Base-by-base conservation (phyloP, 768 basidiomycete genomes). In the Ramaria rubella region DNA sequence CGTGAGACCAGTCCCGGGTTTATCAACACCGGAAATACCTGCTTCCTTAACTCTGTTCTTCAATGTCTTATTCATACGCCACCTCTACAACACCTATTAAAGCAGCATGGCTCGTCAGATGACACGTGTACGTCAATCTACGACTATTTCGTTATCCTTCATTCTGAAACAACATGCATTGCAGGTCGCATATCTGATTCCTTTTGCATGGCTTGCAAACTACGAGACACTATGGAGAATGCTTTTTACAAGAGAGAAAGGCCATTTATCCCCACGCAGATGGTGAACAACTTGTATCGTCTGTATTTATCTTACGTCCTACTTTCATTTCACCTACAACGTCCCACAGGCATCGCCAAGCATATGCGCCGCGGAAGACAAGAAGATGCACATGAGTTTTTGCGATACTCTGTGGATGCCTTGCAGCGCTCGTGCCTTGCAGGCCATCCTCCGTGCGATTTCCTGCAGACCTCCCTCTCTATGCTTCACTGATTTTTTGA, bases 311-410 rank as follows among this genome's bases (percentile, higher is more conserved):
- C 46, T 19, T 54, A 9, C 5, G 43, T 31, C 15, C 52, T 23
- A 40, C 27, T 34, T 29, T 50, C 36, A 40, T 5, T 54, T 58
- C 63, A 36, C 61, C 63, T 43, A 55, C 36, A 24, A 31, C 55
- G 30, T n/a, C 42, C 42, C 49, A 9, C 59, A 97, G 93, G 76
- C 7, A 94, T 98, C 58, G 94, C 94, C 15, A 94, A 93, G 68
- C 85, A 90, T 64, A 84, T 97, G 82, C 82, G 86, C 40, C 81
- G 74, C 70, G 93, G 91, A n/a, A 75, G 92, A 62, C 96, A 99
- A 69, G 96, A 99, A 67, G 96, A 99, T 68, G 85, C 96, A 8
- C 96, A 99, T 67, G 96, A 99, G 70, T 98, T 98, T 66, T 82
- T 99, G 49, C 85, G 96, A 30, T 96, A 94, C 69, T 85, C 86